Evolutionary conservation across 768 basidiomycete species (phyloP), one percentile per base, ranked within the genome.

Genomic region (Rossbeevera mucosa): DNA sequence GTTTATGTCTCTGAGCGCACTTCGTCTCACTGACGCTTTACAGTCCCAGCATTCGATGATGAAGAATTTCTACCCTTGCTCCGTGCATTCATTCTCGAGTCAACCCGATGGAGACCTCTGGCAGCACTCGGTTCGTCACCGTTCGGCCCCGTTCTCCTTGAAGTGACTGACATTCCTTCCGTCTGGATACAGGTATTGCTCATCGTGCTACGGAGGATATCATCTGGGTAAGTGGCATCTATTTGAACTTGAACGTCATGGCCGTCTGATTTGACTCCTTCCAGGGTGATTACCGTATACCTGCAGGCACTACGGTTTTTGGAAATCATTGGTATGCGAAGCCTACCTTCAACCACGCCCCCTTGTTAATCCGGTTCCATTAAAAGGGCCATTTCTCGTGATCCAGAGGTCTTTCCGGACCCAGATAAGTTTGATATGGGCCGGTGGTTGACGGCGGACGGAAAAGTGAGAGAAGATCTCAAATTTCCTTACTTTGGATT

Each of bases 401-500:
- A 74, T 48, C 64, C 69, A 26, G 65, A 67, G 11, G 57, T 68
- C 14, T 76, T 72, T 41, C 70, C 70, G 3, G 62, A 73, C 47
- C 73, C 73, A 2, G 54, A 64, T 14, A 56, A 47, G 2, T 76
- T 76, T 55, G 57, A 71, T 33, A 65, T 73, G 3, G 60, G 59
- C 7, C 69, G 75, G 5, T 72, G 65, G 59, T 46, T 72, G 7
- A 59, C 48, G 6, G 8, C 38, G 0, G 52, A 56, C 1, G 59
- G 53, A 24, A 31, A 45, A 8, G 24, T 81, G 11, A 70, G 72
- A 29, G 75, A 78, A 3, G 79, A 80, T 48, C 56, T 80, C 14
- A 77, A 73, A 55, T 66, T 72, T 5, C 80, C 72, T 53, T 62
- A 71, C 18, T 82, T 81, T 55, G 80, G 80, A 0, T 81, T 80